Conservation (phyloP, 2,329 filamentous ascomycete species). For the Cephalotrichum gorgonifer region DNA sequence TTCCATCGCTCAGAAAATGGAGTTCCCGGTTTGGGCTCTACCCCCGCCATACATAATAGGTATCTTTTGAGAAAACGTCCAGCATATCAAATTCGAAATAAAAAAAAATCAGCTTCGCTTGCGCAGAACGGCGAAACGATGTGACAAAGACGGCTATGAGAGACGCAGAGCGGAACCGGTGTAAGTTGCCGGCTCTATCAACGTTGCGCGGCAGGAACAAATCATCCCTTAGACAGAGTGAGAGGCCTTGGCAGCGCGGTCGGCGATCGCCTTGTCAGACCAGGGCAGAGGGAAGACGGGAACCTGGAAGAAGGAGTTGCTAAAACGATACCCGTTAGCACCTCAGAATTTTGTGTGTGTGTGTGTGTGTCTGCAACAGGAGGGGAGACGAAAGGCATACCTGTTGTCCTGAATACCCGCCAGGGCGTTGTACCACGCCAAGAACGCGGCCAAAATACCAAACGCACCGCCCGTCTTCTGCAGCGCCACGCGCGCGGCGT, state of each 20-base stretch:
- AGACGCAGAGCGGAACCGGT: background rate
- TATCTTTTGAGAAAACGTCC: too few relatives aligned
- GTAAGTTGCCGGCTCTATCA: background rate
- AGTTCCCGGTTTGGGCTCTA: too few relatives aligned
- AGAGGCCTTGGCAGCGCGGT: slow-evolving; percentile 18
- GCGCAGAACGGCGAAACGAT: too few relatives aligned
- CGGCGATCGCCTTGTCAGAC: slow-evolving; percentile 54
- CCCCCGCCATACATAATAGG: too few relatives aligned
- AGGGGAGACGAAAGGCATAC: too few relatives aligned
- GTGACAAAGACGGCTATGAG: too few relatives aligned
- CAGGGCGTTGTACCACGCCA: slow-evolving; percentile 81
- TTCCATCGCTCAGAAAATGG: too few relatives aligned
- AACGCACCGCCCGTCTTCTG: slow-evolving; percentile 68
- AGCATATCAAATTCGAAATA: too few relatives aligned
- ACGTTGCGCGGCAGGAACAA: background rate
- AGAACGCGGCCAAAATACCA: slow-evolving; percentile 69
- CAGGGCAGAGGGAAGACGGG: slow-evolving; percentile 93
- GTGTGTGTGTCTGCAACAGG: too few relatives aligned
- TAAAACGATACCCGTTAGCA: slow-evolving; percentile 31
- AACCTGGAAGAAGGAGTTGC: slow-evolving; percentile 81
- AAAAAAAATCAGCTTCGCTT: too few relatives aligned
- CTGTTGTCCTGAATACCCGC: slow-evolving; percentile 68
- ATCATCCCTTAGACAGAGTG: slow-evolving; percentile 1
- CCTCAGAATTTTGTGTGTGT: too few relatives aligned
- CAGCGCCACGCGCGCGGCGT: slow-evolving; percentile 32